Evolutionary conservation across 169 alveolate species (phyloP), one percentile per base, ranked within the genome.

Genomic region (Cystoisospora suis): DNA sequence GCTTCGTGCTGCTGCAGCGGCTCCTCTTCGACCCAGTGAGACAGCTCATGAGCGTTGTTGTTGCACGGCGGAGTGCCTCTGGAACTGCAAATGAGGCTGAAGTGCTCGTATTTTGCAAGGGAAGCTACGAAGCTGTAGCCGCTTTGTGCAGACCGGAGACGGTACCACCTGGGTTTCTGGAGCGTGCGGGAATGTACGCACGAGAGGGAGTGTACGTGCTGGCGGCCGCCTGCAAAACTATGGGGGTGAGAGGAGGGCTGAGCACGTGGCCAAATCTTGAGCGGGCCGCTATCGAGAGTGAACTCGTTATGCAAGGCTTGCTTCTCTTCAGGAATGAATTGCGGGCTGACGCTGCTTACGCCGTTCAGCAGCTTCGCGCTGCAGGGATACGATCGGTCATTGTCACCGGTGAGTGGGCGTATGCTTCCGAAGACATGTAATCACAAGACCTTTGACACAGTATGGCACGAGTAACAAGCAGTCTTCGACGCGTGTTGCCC

Each of bases 361-460:
- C 90, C 47, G 44, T 86, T n/a, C 27, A 61, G 36, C 53, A 61
- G 46, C 81, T 86, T 3, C 15, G 3, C 29, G 85, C 3, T 4
- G 90, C 81, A 42, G 69, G 72, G 6, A 86, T 86, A 40, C 81
- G 70, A 20, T 59, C 81, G 32, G 72, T 86, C 49, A 61, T 86
- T 7, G 17, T 86, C 42, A 86, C 90, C 23, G 90, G 79, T 65
- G 36, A 20, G n/a, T n/a, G n/a, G n/a, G n/a, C n/a, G n/a, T n/a
- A n/a, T n/a, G n/a, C n/a, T n/a, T n/a, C n/a, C n/a, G n/a, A n/a
- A n/a, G n/a, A n/a, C n/a, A n/a, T n/a, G n/a, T n/a, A n/a, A n/a
- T n/a, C n/a, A n/a, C n/a, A n/a, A n/a, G n/a, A n/a, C n/a, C n/a
- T n/a, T n/a, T n/a, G n/a, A n/a, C n/a, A n/a, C n/a, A n/a, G n/a